Evolutionary conservation across 805 yeast genomes (phyloP).

Genomic region (Kodamaea hsintzibuensis): DNA sequence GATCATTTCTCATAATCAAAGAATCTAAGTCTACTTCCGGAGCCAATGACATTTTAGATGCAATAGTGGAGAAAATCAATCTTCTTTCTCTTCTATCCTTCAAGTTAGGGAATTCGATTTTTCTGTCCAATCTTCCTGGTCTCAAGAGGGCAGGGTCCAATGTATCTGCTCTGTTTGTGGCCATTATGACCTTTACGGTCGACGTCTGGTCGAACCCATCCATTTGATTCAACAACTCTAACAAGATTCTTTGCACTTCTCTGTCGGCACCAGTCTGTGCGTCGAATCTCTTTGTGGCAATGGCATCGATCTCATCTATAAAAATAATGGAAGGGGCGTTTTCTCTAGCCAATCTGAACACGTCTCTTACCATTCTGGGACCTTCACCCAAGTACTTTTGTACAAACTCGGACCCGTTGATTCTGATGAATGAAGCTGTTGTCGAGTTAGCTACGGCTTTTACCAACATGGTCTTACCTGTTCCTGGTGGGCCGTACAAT

Average conservation of each 20-base stretch:
- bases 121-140: constrained; percentile 96
- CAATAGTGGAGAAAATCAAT: constrained; percentile 91
- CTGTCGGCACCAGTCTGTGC: constrained; percentile 99
- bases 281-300: constrained; percentile 98
- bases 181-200: constrained; percentile 97
- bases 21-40: constrained; percentile 98
- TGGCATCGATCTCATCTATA: constrained; percentile 98
- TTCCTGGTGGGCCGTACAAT: constrained; percentile 99
- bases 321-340: constrained; percentile 96
- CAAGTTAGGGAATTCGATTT: constrained; percentile 94
- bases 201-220: constrained; percentile 97
- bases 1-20: constrained; percentile 91
- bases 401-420: constrained; percentile 97
- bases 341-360: constrained; percentile 94
- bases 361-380: constrained; percentile 99
- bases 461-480: constrained; percentile 98
- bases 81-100: constrained; percentile 98
- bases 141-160: constrained; percentile 97
- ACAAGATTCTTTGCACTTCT: constrained; percentile 96
- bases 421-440: constrained; percentile 93
- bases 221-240: constrained; percentile 96
- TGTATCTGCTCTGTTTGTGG: constrained; percentile 97
- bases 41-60: constrained; percentile 95
- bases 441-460: constrained; percentile 98
- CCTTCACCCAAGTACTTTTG: constrained; percentile 99